Evolutionary conservation across 176 grass and related monocot genomes (phyloP), one percentile per base, ranked within the genome.

Genomic region (Tuctoria greenei): DNA sequence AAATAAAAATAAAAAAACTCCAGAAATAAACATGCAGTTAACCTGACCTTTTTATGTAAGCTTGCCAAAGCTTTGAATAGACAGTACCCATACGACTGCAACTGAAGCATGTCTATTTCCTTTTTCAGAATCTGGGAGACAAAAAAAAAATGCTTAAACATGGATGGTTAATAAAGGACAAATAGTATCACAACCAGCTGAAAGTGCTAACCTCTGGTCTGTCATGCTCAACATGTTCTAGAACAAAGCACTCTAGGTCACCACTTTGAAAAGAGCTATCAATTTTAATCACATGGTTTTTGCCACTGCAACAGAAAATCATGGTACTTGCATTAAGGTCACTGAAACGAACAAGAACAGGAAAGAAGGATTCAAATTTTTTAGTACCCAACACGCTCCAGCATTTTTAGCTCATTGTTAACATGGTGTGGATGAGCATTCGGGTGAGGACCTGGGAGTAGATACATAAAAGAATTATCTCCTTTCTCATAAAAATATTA

Each of bases 161-260:
- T 13, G 23, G 10, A 54, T 52, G 42, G 36, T 78, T 6, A 23
- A 60, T 38, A 37, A 84, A 74, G 57, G 31, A 72, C 42, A 81
- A 72, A 78, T 67, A 52, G 65, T 23, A 61, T 20, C 17, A 68
- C 31, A 45, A 49, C 8, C 50, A 66, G 31, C 13, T 73, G 27
- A 63, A 74, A 47, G 56, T 37, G 26, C 39, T 66, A 34, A 88
- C 95, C 95, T 99, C 91, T 72, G 95, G 91, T 66, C 95, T 92
- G 73, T 99, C 95, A 86, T 99, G 95, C 64, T 88, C 62, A 74
- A 99, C 84, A 65, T 99, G 95, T 82, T 99, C 69, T 74, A 99
- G 85, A 80, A 99, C 72, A 84, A 99, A 92, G 50, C 95, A 99
- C 28, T 95, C 89, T 49, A 82, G 74, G 51, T 95, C 88, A 58